A percentile compares a stretch with the other conserved stretches of the same genome.
Conservation (phyloP, 306 rosid species). For the Hylodesmum podocarpum region DNA sequence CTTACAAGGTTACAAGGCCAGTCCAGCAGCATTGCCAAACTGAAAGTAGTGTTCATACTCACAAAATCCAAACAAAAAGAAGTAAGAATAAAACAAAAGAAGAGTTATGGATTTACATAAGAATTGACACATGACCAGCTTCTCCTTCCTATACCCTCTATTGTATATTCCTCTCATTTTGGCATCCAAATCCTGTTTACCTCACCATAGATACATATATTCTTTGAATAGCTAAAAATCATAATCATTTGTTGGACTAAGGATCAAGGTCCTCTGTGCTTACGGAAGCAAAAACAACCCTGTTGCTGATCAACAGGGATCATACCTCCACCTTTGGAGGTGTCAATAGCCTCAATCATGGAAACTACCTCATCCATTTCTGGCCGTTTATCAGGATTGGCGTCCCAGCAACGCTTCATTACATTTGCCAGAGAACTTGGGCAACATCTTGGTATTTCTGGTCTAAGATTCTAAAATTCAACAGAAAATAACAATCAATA, state of each 20-base stretch:
- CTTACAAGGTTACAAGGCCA: conserved; percentile 40
- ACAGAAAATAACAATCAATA: neutral
- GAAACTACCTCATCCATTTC: conserved; percentile 91
- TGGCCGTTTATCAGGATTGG: conserved; percentile 76
- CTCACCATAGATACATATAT: conserved; percentile 40
- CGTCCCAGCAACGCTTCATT: conserved; percentile 88
- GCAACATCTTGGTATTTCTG: conserved; percentile 85
- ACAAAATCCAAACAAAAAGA: neutral
- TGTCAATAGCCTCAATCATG: conserved; percentile 78
- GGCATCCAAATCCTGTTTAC: conserved; percentile 34
- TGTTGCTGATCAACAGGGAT: conserved; percentile 81
- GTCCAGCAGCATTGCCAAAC: conserved; percentile 24
- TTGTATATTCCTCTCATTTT: conserved; percentile 36
- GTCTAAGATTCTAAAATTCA: conserved; percentile 69
- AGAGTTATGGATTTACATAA: conserved; percentile 40
- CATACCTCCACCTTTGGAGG: conserved; percentile 92
- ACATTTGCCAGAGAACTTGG: conserved; percentile 76
- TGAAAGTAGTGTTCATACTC: neutral
- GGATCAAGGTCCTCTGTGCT: conserved; percentile 60
- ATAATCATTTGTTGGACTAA: neutral
- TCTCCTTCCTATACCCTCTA: conserved; percentile 44
- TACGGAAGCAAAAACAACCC: conserved; percentile 79
- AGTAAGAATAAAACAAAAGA: conserved; percentile 20
- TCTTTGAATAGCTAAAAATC: conserved; percentile 44
- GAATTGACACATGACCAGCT: conserved; percentile 32